Conservation (phyloP, 2,329 filamentous ascomycete genomes). For the Paecilomyces sp. region DNA sequence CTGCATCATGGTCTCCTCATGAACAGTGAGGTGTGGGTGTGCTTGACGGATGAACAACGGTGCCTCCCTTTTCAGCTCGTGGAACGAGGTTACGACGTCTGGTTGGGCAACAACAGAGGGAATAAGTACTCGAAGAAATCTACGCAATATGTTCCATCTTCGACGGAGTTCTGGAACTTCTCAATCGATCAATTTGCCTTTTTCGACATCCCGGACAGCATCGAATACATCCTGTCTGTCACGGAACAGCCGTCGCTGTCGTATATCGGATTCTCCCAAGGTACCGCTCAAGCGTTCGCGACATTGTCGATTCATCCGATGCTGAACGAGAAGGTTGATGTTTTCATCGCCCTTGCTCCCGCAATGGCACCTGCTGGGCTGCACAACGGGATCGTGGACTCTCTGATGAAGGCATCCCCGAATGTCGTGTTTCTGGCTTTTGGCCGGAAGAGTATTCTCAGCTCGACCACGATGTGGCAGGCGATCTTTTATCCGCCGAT, state of each 20-base stretch:
- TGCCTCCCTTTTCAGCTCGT: constrained; percentile 85
- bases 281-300: constrained; percentile 93
- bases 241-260: constrained; percentile 79
- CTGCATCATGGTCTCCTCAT: constrained; percentile 94
- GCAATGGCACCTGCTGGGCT: constrained; percentile 94
- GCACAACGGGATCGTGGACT: constrained; percentile 83
- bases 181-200: constrained; percentile 98
- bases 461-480: constrained; percentile 95
- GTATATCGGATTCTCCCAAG: constrained; percentile 96
- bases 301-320: constrained; percentile 85
- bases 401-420: constrained; percentile 86
- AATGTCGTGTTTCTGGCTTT: constrained; percentile 90
- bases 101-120: constrained; percentile 94
- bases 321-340: constrained; percentile 86
- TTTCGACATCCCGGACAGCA: constrained; percentile 92
- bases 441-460: constrained; percentile 81
- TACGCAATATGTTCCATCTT: constrained; percentile 65
- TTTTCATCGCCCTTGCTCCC: constrained; percentile 91
- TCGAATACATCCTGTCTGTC: constrained; percentile 79
- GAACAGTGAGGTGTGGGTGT: constrained; percentile 99
- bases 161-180: constrained; percentile 86
- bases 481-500: constrained; percentile 90
- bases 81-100: constrained; percentile 90
- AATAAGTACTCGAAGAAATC: constrained; percentile 99
- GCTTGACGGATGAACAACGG: constrained; percentile 75